Evolutionary conservation across 1,284 basidiomycete genomes (phyloP).

Genomic region (Ganoderma lingzhi): DNA sequence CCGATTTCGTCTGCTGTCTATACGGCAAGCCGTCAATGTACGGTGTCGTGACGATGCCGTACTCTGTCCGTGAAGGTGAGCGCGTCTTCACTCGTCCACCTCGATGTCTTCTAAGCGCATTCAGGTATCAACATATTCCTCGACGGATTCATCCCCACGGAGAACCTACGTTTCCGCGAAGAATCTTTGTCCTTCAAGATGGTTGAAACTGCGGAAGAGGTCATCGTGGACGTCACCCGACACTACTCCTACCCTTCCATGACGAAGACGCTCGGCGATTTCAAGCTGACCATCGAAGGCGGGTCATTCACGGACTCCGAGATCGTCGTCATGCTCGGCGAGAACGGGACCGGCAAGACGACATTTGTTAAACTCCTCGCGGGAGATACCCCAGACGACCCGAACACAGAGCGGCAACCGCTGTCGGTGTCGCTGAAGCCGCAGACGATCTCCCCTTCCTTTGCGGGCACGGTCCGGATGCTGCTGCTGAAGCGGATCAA

Average conservation of each 20-base stretch:
- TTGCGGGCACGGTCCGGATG: slow-evolving; percentile 93
- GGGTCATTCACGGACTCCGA: slow-evolving; percentile 96
- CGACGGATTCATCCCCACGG: slow-evolving; percentile 97
- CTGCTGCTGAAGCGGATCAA: slow-evolving; percentile 94
- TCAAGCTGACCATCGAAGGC: slow-evolving; percentile 90
- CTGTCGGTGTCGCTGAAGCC: slow-evolving; percentile 93
- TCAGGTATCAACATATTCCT: slow-evolving; percentile 97
- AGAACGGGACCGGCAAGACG: slow-evolving; percentile 98
- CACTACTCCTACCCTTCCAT: slow-evolving; percentile 92
- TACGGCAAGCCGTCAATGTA: slow-evolving; percentile 98
- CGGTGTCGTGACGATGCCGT: slow-evolving; percentile 98
- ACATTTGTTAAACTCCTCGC: slow-evolving; percentile 94
- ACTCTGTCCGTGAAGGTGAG: slow-evolving; percentile 93
- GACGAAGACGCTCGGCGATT: slow-evolving; percentile 93
- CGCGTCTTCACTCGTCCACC: slow-evolving; percentile 4
- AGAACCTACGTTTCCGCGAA: slow-evolving; percentile 96
- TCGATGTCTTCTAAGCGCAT: background rate
- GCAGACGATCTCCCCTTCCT: slow-evolving; percentile 95
- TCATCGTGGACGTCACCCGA: slow-evolving; percentile 83
- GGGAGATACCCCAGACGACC: slow-evolving; percentile 91
- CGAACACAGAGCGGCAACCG: slow-evolving; percentile 81
- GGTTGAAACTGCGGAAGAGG: slow-evolving; percentile 92
- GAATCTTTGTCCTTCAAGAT: slow-evolving; percentile 97
- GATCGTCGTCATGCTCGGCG: slow-evolving; percentile 96
- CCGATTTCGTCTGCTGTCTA: slow-evolving; percentile 95